Evolutionary conservation across 768 basidiomycete genomes (phyloP).

Genomic region (Phlebiopsis gigantea): DNA sequence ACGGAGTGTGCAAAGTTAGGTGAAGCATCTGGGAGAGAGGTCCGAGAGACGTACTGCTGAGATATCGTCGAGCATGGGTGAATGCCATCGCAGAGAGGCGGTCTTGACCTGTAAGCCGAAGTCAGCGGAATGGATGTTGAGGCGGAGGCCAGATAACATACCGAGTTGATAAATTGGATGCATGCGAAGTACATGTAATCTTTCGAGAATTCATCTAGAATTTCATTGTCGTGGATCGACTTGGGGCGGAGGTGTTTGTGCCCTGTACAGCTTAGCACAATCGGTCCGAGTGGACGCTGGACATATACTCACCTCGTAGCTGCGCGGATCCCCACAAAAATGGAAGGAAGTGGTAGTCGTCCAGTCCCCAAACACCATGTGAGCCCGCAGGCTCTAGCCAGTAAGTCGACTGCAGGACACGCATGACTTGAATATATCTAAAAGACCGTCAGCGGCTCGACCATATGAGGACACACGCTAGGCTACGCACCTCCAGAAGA

Average conservation of each 20-base stretch:
- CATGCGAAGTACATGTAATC: slow-evolving; percentile 98
- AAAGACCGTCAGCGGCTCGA: background rate
- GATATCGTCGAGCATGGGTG: slow-evolving; percentile 98
- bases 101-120: slow-evolving; percentile 71
- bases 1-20: background rate
- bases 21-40: background rate
- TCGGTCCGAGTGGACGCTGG: too few relatives aligned
- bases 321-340: slow-evolving; percentile 87
- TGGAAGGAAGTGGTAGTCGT: slow-evolving; percentile 94
- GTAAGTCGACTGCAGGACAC: slow-evolving; percentile 85
- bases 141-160: slow-evolving; percentile 28
- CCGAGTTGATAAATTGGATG: slow-evolving; percentile 93
- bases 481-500: slow-evolving; percentile 93
- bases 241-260: slow-evolving; percentile 91
- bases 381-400: slow-evolving; percentile 99
- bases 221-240: slow-evolving; percentile 86
- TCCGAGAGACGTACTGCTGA: slow-evolving; percentile 51
- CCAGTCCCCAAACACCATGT: slow-evolving; percentile 96
- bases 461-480: too few relatives aligned
- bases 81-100: slow-evolving; percentile 94
- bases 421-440: slow-evolving; percentile 76
- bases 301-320: slow-evolving; percentile 48
- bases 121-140: background rate
- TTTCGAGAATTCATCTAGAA: slow-evolving; percentile 86
- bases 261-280: slow-evolving; percentile 33